A percentile compares a stretch with the other conserved stretches of the same genome.
Conservation (phyloP, 495 filamentous ascomycete species). For the Aspergillus incahuasiensis region DNA sequence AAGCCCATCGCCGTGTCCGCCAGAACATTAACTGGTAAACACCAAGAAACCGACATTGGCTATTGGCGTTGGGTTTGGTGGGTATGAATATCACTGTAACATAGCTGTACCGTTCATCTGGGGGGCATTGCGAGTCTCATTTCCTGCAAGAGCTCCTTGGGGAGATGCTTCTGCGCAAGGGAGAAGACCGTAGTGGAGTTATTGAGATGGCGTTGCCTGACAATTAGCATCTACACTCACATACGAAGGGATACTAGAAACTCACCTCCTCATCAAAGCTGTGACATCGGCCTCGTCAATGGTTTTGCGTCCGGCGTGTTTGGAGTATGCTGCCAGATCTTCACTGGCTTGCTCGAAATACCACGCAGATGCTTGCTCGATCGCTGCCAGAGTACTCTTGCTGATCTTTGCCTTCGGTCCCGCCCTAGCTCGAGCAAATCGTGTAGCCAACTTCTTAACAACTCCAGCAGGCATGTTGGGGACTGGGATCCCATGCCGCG, state of each 20-base stretch:
- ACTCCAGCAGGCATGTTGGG: constrained; percentile 66
- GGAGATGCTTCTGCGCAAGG: constrained; percentile 74
- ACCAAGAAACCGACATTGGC: constrained; percentile 8
- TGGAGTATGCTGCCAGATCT: constrained; percentile 72
- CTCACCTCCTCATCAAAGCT: constrained; percentile 71
- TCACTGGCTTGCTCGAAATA: constrained; percentile 84
- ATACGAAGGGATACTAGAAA: constrained; percentile 16
- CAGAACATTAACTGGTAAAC: constrained; percentile 75
- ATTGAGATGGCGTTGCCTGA: constrained; percentile 76
- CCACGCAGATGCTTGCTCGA: constrained; percentile 77
- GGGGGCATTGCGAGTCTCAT: constrained; percentile 65
- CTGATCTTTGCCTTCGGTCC: constrained; percentile 60
- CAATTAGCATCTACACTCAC: constrained; percentile 23
- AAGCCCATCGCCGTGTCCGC: constrained; percentile 67
- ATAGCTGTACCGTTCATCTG: constrained; percentile 34
- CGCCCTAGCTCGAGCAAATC: constrained; percentile 58
- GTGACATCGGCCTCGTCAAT: constrained; percentile 83
- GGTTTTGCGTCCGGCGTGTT: constrained; percentile 75
- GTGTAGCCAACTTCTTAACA: constrained; percentile 71
- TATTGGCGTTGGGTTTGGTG: constrained; percentile 24
- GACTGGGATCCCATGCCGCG: constrained; percentile 68
- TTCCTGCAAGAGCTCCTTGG: constrained; percentile 76
- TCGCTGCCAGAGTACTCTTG: constrained; percentile 64
- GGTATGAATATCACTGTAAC: constrained; percentile 11
- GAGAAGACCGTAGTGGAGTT: constrained; percentile 72